Base-by-base conservation (phyloP, 1,284 basidiomycete species). In the Sanghuangporus weigelae region DNA sequence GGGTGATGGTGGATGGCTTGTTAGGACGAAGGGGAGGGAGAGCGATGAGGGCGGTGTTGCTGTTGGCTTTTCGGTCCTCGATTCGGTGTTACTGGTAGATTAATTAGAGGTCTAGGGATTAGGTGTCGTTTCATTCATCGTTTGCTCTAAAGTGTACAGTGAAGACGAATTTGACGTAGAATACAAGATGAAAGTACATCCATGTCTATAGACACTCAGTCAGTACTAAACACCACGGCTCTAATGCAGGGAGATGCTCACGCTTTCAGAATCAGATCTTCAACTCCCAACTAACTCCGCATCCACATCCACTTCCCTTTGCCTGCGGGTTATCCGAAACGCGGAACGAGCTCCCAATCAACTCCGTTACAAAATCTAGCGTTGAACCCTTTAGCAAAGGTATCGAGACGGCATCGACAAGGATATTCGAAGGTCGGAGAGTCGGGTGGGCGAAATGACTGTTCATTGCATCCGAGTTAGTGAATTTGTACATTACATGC, bases 21-120 rank as follows among this genome's bases (percentile, higher is more conserved):
- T 98, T 50, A 79, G 96, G 70, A 98, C 96, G 3, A 99, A 98
- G 72, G 93, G 90, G 2, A 90, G 88, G 71, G 93, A 96, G 64
- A 94, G 89, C 66, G 90, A 98, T 71, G 96, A 99, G 73, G 95
- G 95, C 10, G 95, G 96, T 4, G 92, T 98, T 6, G 95, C 95
- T 0, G 92, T 93, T 60, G 95, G 96, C 36, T 93, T 91, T 75
- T 92, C 87, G 6, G 94, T 96, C 2, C 76, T 96, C 62, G 95
- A 96, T 72, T 92, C 90, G 1, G 73, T 93, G 38, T 73, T 95
- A 11, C 77, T 96, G 53, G 83, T 95, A 12, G 82, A 87, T 60
- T 75, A 63, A 54, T 8, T 26, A 5, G 42, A 44, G 67, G 21
- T 21, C 21, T 21, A 26, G 31, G 31, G 50, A 21, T 26, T 16